phyloP scores from a whole-genome alignment of 768 basidiomycete genomes.

The Sarcodon aspratus region DNA sequence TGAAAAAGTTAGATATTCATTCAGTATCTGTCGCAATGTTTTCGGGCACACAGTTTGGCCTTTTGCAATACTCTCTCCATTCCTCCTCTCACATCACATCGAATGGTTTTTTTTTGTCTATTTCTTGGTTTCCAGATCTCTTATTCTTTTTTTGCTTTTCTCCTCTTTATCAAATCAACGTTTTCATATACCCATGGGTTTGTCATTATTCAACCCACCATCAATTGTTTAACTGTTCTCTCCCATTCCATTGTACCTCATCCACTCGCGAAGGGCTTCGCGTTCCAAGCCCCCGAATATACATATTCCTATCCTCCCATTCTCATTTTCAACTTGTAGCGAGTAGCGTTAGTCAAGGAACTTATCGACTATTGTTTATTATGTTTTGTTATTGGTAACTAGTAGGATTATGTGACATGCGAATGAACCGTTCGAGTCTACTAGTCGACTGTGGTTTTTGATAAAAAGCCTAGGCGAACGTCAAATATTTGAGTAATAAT shows the following conservation, averaged over 20 bases:
- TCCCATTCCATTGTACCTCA: conserved; percentile 1
- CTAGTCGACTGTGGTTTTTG: too few species aligned
- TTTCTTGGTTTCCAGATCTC: conserved; percentile 4
- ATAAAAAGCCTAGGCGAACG: too few species aligned
- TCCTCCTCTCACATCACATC: neutral
- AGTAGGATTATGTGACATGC: too few species aligned
- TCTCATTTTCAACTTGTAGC: neutral
- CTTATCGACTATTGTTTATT: too few species aligned
- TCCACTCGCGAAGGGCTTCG: conserved; percentile 38
- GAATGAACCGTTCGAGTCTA: too few species aligned
- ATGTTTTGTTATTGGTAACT: too few species aligned
- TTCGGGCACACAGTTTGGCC: neutral
- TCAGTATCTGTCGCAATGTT: neutral
- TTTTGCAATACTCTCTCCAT: neutral
- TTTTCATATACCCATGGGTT: conserved; percentile 5
- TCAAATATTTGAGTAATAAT: too few species aligned
- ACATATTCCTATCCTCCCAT: conserved; percentile 1
- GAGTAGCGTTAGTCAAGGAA: too few species aligned
- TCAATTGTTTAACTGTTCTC: conserved; percentile 1
- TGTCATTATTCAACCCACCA: conserved; percentile 2
- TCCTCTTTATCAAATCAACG: neutral
- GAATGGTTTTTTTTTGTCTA: conserved; percentile 2
- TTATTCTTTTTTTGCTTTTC: neutral
- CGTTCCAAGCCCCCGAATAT: conserved; percentile 31
- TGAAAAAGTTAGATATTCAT: neutral